phyloP scores from a whole-genome alignment of 2,329 filamentous ascomycete genomes.

The Fusarium beomiforme region DNA sequence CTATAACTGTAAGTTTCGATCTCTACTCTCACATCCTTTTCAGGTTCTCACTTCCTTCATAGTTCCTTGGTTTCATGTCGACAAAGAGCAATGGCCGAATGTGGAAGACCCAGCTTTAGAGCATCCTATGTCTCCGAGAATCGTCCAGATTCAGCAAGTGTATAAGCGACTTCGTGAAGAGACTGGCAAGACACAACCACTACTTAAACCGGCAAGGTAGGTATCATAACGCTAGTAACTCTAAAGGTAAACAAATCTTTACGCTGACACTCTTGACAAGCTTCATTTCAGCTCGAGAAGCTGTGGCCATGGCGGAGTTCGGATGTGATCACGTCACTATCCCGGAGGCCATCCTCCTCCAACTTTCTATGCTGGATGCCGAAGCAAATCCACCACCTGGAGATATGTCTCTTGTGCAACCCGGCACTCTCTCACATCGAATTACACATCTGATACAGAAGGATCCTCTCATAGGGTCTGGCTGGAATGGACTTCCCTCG shows the following conservation, averaged over 20 bases:
- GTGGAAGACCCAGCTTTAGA: conserved; percentile 6
- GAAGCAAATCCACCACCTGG: background rate
- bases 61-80: conserved; percentile 3
- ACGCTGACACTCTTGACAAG: background rate
- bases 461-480: background rate
- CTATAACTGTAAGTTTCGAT: background rate
- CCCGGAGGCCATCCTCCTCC: background rate
- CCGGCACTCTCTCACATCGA: background rate
- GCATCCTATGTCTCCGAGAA: conserved; percentile 8
- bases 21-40: fast-evolving
- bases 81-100: conserved; percentile 3
- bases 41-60: background rate
- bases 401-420: fast-evolving
- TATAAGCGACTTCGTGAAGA: background rate
- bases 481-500: background rate
- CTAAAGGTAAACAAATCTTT: fast-evolving
- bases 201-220: conserved; percentile 6
- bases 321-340: conserved; percentile 1
- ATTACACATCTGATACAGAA: background rate
- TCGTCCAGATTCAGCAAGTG: background rate
- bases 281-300: background rate
- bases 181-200: background rate
- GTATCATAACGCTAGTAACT: too few relatives aligned
- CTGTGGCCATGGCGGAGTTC: conserved; percentile 1
- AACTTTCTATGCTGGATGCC: background rate